Evolutionary conservation across 306 rosid species (phyloP).

Genomic region (Prunus armeniaca): DNA sequence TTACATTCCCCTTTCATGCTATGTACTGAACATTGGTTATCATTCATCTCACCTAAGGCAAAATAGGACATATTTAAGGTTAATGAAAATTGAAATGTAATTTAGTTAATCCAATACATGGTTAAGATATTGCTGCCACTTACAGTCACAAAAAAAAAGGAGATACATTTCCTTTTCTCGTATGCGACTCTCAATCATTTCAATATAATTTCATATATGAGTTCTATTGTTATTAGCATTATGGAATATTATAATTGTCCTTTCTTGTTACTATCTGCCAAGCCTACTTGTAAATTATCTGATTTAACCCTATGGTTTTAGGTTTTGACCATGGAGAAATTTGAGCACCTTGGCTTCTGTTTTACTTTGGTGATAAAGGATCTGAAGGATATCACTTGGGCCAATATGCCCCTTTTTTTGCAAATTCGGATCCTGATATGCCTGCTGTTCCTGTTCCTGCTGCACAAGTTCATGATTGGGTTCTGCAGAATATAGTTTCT

Average conservation of each 20-base stretch:
- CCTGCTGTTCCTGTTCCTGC: conserved; percentile 96
- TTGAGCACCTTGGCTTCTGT: conserved; percentile 89
- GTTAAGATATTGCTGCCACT: neutral
- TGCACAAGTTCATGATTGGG: conserved; percentile 87
- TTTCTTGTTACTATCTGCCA: conserved; percentile 12
- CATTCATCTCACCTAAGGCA: neutral
- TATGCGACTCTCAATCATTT: neutral
- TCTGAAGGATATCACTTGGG: conserved; percentile 66
- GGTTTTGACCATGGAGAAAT: conserved; percentile 92
- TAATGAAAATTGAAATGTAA: neutral
- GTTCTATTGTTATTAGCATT: neutral
- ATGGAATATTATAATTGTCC: conserved; percentile 6
- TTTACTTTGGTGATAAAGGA: conserved; percentile 90
- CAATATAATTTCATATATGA: neutral
- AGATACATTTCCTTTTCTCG: neutral
- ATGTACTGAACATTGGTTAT: neutral
- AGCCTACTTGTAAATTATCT: conserved; percentile 25
- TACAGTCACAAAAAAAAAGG: neutral
- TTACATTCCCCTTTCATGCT: neutral
- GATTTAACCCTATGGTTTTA: conserved; percentile 33
- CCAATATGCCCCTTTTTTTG: conserved; percentile 90
- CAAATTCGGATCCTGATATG: conserved; percentile 98
- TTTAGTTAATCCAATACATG: neutral
- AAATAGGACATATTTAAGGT: neutral
- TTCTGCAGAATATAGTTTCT: conserved; percentile 72